These are phyloP conservation scores for Fomitopsis schrenkii DNA, from an alignment of 1,284 basidiomycete genomes.

Conservation along the genomic window DNA sequence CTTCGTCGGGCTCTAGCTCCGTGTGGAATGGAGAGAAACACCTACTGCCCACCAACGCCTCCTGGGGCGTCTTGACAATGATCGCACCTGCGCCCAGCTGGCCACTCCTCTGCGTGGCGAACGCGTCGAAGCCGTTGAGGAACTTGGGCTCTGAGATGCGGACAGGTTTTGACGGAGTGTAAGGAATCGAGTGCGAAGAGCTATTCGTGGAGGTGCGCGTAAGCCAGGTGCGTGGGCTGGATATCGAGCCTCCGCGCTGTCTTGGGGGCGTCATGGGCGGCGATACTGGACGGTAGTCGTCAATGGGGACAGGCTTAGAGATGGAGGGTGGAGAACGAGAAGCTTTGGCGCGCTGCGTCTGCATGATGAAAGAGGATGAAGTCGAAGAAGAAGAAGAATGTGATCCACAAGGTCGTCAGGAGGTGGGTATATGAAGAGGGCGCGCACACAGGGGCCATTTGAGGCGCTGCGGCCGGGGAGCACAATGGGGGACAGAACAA, in stretches of 20 bases:
- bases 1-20: conserved; percentile 22
- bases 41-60: conserved; percentile 45
- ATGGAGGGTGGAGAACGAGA: conserved; percentile 14
- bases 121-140: conserved; percentile 42
- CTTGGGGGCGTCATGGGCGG: conserved; percentile 20
- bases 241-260: conserved; percentile 29
- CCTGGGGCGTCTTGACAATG: conserved; percentile 71
- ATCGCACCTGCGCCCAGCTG: conserved; percentile 63
- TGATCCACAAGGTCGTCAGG: neutral
- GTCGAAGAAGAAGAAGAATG: conserved; percentile 4
- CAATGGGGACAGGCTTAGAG: conserved; percentile 11
- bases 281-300: conserved; percentile 10
- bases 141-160: conserved; percentile 63
- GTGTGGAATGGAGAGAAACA: conserved; percentile 15
- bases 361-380: conserved; percentile 12
- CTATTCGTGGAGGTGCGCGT: conserved; percentile 26
- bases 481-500: conserved; percentile 10
- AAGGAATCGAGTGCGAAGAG: conserved; percentile 18
- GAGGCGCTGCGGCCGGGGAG: conserved; percentile 10
- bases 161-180: conserved; percentile 39
- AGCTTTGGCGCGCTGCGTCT: conserved; percentile 16
- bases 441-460: conserved; percentile 1
- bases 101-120: conserved; percentile 39
- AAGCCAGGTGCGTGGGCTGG: conserved; percentile 32
- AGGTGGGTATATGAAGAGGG: conserved; percentile 3